phyloP scores from a whole-genome alignment of 305 asterid genomes.

The Solanum hybrid region DNA sequence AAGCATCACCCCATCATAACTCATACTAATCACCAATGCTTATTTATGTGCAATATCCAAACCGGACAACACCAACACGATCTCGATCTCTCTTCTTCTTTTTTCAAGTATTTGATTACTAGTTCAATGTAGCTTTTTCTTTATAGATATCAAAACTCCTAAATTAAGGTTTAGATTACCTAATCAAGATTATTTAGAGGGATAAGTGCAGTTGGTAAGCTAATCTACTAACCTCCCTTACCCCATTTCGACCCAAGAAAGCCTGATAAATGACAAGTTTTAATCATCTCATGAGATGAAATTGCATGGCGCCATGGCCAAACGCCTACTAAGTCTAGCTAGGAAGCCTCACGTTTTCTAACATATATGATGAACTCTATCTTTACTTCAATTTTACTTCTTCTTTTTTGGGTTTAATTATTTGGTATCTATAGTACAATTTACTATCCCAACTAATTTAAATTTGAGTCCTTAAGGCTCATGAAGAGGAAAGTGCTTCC shows the following conservation, averaged over 20 bases:
- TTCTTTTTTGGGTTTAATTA: no score
- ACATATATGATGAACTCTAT: no score
- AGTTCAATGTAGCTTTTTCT: not conserved
- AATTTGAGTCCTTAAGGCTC: no score
- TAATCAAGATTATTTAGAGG: not conserved
- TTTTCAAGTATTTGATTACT: not conserved
- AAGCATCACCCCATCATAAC: not conserved
- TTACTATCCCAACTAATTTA: not conserved
- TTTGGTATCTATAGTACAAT: not conserved
- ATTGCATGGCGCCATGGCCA: no score
- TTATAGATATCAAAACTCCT: not conserved
- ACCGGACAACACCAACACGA: not conserved
- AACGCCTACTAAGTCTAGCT: no score
- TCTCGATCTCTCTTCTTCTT: not conserved
- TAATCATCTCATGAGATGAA: no score
- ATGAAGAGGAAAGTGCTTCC: not conserved
- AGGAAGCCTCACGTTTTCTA: no score
- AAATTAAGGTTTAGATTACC: not conserved
- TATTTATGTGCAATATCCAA: not conserved
- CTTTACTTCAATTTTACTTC: no score
- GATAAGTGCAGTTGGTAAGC: not conserved
- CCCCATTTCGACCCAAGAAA: not conserved
- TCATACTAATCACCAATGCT: not conserved
- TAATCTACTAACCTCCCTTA: not conserved
- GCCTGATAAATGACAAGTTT: not conserved